Conservation (phyloP, 176 grass and related monocot species). For the Oryza glumipatula region DNA sequence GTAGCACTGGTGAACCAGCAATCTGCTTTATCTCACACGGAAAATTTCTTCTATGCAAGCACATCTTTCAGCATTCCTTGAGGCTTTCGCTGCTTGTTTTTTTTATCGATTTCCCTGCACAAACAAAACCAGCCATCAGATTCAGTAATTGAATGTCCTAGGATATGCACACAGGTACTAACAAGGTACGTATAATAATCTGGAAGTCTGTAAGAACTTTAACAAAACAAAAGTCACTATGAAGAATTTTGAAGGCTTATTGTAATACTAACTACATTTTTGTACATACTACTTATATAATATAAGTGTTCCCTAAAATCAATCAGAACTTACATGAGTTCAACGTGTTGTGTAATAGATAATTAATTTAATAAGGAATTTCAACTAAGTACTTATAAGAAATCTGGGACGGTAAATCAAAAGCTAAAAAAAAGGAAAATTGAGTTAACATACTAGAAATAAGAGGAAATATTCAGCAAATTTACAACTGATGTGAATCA, state of each 20-base stretch:
- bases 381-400: no score
- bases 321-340: no score
- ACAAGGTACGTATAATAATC: neutral
- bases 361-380: no score
- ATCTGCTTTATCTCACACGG: conserved; percentile 38
- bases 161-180: neutral
- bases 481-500: no score
- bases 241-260: neutral
- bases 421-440: no score
- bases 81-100: conserved; percentile 27
- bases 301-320: no score
- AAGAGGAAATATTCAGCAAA: no score
- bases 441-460: no score
- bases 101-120: neutral
- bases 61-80: conserved; percentile 99
- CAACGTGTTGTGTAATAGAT: no score
- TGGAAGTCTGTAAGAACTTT: neutral
- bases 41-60: conserved; percentile 54
- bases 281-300: no score
- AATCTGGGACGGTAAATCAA: no score
- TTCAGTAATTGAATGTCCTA: neutral
- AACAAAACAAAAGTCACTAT: no score
- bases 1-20: conserved; percentile 24
- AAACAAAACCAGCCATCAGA: neutral
- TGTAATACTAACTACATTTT: neutral